Conservation (phyloP, 2,329 filamentous ascomycete species). For the Aspergillus sp. region DNA sequence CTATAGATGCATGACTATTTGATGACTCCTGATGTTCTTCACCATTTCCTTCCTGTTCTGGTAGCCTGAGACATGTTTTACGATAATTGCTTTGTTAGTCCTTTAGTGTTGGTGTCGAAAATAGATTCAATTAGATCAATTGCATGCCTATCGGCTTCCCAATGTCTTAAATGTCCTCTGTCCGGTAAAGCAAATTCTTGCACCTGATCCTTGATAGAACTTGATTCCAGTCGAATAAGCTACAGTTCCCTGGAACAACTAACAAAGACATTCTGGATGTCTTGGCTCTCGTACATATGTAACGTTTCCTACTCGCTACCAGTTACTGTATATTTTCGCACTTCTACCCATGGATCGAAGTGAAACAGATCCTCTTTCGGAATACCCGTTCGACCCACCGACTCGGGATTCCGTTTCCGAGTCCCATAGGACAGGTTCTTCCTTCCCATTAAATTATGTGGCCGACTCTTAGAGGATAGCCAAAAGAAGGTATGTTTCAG, state of each 20-base stretch:
- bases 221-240: too few relatives aligned
- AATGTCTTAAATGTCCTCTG: background rate
- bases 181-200: too few relatives aligned
- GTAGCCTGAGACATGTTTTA: background rate
- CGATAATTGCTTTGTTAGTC: background rate
- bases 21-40: background rate
- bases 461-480: background rate
- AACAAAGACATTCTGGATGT: too few relatives aligned
- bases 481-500: background rate
- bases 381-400: background rate
- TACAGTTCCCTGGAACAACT: too few relatives aligned
- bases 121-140: background rate
- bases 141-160: background rate
- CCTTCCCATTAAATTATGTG: background rate
- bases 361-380: background rate
- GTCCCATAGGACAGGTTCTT: background rate
- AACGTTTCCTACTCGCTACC: too few relatives aligned
- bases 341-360: background rate
- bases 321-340: background rate
- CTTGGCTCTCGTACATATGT: too few relatives aligned
- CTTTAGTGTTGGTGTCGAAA: background rate
- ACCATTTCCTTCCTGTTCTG: background rate
- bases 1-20: slow-evolving; percentile 7
- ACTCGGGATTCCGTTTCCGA: slow-evolving; percentile 14
- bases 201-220: too few relatives aligned